Base-by-base conservation (phyloP, 176 grass and related monocot genomes). In the Triticum monococcum region DNA sequence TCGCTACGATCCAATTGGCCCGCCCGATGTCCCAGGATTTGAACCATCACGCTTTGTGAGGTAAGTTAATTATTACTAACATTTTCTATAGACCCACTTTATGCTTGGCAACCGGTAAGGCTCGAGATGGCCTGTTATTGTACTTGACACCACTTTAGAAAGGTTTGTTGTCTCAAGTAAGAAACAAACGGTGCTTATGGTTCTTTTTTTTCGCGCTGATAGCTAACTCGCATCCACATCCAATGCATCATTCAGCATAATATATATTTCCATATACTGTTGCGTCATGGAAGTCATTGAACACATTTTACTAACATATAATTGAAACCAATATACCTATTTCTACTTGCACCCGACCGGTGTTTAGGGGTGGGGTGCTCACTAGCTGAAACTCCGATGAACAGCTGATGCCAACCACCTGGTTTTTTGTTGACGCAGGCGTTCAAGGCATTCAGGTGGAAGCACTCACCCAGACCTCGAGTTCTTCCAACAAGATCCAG, bases 21-120 rank as follows among this genome's bases (percentile, higher is more conserved):
- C 92, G 13, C 94, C 97, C 13, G 94, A 78, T 74, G 77, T 98
- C 57, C 94, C 97, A 88, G 97, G 92, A 13, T 94, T 96, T 85
- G 97, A 96, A 45, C 94, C 92, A 79, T 85, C 84, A 68, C 90
- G 82, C 24, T 94, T 96, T 89, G 81, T 80, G 65, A 97, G 94
- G 94, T 97, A 90, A 60, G 63, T 23, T 64, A 74, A 24, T 77
- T 83, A 46, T 68, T 84, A 22, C 9, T 12, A 26, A 8, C 28
- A 74, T 86, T 86, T 81, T 65, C 45, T 48, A 14, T 48, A 48
- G 12, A 48, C 12, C 12, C 45, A 48, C 45, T 48, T 48, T 48
- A 48, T 77, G 4, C 28, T 48, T 68, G 45, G n/a, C 73, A 64
- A 81, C 66, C 23, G 28, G 13, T 30, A 74, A 67, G 26, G 82